Percentiles rank a stretch among this genome's conserved stretches.
Evolutionary conservation across 2,329 filamentous ascomycete species (phyloP).

Genomic region (Ophiostoma sp.): DNA sequence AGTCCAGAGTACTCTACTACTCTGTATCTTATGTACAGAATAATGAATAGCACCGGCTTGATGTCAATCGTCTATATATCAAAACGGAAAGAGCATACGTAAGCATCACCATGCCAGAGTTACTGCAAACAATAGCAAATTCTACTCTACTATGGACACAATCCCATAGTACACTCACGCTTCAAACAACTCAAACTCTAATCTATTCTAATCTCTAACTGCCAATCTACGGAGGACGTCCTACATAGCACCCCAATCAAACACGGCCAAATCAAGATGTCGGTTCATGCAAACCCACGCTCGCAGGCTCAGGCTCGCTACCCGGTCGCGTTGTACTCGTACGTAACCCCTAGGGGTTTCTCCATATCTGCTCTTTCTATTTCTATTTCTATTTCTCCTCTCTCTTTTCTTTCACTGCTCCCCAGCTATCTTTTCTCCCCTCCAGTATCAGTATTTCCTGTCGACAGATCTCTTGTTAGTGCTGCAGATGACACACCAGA

Average conservation of each 20-base stretch:
- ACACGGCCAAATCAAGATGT: neutral
- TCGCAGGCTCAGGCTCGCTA: neutral
- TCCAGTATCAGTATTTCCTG: neutral
- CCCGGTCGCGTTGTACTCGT: neutral
- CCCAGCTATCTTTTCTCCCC: neutral
- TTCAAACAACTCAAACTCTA: neutral
- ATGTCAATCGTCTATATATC: too few relatives aligned
- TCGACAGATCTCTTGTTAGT: neutral
- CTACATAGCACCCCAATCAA: neutral
- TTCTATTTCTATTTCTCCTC: neutral
- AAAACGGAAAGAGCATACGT: too few relatives aligned
- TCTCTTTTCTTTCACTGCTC: neutral
- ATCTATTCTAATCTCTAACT: neutral
- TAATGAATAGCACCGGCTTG: too few relatives aligned
- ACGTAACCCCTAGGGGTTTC: slow-evolving; percentile 1
- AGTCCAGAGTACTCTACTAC: too few relatives aligned
- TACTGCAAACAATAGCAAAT: too few relatives aligned
- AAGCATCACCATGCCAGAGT: too few relatives aligned
- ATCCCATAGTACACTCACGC: too few relatives aligned
- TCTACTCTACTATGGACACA: too few relatives aligned
- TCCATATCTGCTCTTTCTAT: neutral
- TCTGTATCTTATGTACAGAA: too few relatives aligned
- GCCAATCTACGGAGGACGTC: neutral
- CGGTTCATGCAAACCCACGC: neutral
- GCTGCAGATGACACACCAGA: neutral